These are phyloP conservation scores for Cryptococcus jaspeensis DNA, from an alignment of 1,284 basidiomycete genomes.

Conservation along the genomic window DNA sequence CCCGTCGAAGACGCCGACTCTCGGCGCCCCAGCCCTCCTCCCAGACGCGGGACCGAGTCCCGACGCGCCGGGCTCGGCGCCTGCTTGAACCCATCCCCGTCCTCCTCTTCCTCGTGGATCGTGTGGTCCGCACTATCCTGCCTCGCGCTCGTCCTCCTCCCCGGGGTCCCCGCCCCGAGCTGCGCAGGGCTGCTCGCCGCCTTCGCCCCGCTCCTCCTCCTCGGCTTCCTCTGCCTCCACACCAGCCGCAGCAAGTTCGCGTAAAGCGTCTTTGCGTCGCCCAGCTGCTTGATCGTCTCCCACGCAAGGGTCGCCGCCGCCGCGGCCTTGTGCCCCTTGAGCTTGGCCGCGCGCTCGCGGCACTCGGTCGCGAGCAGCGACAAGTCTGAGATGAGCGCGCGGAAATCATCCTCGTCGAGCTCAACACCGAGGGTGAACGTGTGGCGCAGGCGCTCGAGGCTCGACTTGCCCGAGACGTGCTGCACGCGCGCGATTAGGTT, in stretches of 20 bases:
- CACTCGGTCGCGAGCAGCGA: conserved; percentile 39
- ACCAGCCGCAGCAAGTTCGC: conserved; percentile 41
- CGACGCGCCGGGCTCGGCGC: background rate
- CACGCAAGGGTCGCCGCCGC: conserved; percentile 38
- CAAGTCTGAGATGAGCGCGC: conserved; percentile 42
- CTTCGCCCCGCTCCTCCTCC: conserved; percentile 8
- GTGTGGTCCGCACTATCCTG: conserved; percentile 5
- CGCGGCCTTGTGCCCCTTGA: conserved; percentile 38
- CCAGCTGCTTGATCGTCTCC: conserved; percentile 41
- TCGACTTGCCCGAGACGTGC: conserved; percentile 38
- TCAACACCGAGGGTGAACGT: conserved; percentile 39
- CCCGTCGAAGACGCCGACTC: conserved; percentile 14
- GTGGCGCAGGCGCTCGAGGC: conserved; percentile 39
- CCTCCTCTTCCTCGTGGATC: conserved; percentile 17
- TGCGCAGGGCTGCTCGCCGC: background rate
- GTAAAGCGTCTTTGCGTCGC: conserved; percentile 42
- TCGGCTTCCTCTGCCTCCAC: conserved; percentile 40
- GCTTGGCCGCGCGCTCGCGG: conserved; percentile 38
- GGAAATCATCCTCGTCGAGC: conserved; percentile 46
- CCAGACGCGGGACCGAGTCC: background rate
- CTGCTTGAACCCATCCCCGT: conserved; percentile 2
- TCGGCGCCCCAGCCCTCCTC: conserved; percentile 1
- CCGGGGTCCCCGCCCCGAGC: background rate
- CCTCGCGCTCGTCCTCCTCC: conserved; percentile 21
- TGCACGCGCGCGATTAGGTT: conserved; percentile 47